Evolutionary conservation across 2,329 filamentous ascomycete species (phyloP), one percentile per base, ranked within the genome.

Genomic region (Aspergillus awamori): DNA sequence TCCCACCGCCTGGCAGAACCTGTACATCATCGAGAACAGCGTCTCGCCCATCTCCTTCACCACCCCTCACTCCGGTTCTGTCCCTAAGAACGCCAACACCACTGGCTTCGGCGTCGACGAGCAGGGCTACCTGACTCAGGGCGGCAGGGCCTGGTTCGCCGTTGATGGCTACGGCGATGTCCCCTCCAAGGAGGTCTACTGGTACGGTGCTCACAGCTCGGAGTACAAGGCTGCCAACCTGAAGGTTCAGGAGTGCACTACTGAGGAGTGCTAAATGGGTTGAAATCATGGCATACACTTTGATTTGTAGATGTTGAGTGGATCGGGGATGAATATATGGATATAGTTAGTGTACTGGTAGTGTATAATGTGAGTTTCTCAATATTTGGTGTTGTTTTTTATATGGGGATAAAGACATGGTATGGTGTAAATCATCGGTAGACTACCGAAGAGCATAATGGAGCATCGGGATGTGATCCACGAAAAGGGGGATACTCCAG

Each of bases 1-100:
- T 30, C 69, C 69, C 8, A 73, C 69, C 5, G 71, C 63, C 53
- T 73, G 67, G 64, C 71, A 73, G 62, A 71, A 57, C 67, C 64
- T 73, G 10, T 73, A 67, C 59, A 58, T 73, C 22, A 53, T 73
- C 17, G 65, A 70, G 45, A 48, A 72, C 51, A 36, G 49, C 8
- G 67, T 69, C 41, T 15, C 53, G 15, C 66, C 69, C 41, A 57
- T 71, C 10, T 62, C 58, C 10, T 36, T 74, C 56, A 74, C 71
- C 8, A 4, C 58, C 5, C 71, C 71, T 41, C 71, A 74, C 70
- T 74, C 71, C 26, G 71, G 64, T 5, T 64, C 62, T 10, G 55
- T 66, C 7, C 71, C 71, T 43, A 48, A 70, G 38, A 65, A 63
- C 13, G 71, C 63, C 51, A 71, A 58, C 63, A 60, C 52, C 26